Evolutionary conservation across 805 yeast species (phyloP), one percentile per base, ranked within the genome.

Genomic region (Hyphopichia homilentoma): DNA sequence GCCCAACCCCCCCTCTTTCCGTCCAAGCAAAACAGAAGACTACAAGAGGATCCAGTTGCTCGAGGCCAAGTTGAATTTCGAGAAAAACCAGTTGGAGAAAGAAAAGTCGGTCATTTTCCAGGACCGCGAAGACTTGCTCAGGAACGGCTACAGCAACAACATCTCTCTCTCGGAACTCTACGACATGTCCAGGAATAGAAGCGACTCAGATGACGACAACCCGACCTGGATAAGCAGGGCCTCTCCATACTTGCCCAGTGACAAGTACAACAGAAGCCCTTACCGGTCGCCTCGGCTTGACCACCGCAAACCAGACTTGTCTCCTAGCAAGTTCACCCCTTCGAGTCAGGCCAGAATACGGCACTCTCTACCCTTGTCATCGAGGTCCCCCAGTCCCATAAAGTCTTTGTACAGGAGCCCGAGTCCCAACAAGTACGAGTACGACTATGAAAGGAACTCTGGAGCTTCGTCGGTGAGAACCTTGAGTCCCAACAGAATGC

Each of bases 321-420:
- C 23, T 27, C 30, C 30, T 6, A n/a, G 11, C 2, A 27, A 18
- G 14, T n/a, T 4, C 5, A 17, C 30, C 6, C 22, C 30, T 5
- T n/a, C n/a, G n/a, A n/a, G n/a, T n/a, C n/a, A n/a, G n/a, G n/a
- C n/a, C n/a, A n/a, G n/a, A n/a, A n/a, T n/a, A n/a, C 14, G 6
- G 19, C n/a, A 27, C 8, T 5, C 5, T 11, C 6, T 11, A 9
- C 7, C 19, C 8, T n/a, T 12, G 11, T 14, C 18, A 18, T 27
- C 30, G 7, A 19, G 30, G 13, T n/a, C 30, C 7, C 21, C 30
- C n/a, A 27, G 30, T 18, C 30, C 30, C 13, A n/a, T 16, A 9
- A 24, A 9, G 13, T 16, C 26, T 9, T 9, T 16, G 12, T 27
- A 5, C 11, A 17, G 30, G 13, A 26, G 29, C 9, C 29, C 29